Base-by-base conservation (phyloP, 2,329 filamentous ascomycete genomes). In the Emericellopsis cladophorae region DNA sequence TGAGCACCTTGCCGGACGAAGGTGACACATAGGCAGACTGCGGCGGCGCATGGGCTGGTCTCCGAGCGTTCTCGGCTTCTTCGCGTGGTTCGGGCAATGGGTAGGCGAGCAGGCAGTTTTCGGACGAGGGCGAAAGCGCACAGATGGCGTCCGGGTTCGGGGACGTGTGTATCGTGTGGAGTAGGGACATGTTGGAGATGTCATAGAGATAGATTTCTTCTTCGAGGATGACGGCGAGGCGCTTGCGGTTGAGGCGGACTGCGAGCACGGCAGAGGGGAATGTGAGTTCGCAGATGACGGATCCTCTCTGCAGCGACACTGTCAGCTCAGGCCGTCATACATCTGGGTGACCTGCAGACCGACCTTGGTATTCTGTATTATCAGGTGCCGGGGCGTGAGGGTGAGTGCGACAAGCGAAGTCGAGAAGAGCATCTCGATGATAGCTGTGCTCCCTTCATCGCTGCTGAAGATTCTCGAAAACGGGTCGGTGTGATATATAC, bases 141-240 rank as follows among this genome's bases (percentile, higher is more conserved):
- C 88, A 95, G 45, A 96, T 92, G 29, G 87, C 88, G 47, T 79
- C 80, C 1, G 89, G 86, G 54, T 98, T 98, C 7, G 92, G 86
- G 4, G 90, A 95, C 6, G 90, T 96, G 44, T 88, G 79, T 48
- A 96, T 94, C 6, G 87, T 94, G 60, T 88, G 84, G 33, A 96
- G 71, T 44, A 96, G 76, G 53, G 84, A 90, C 90, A 98, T 96
- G 57, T 95, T 96, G 62, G 89, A 88, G 49, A 98, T 96, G 60
- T 98, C 92, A 66, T 98, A 98, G 38, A 98, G 74, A 63, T 96
- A 98, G 46, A 96, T 94, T 58, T 95, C 84, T 52, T 95, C 88
- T 59, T 98, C 92, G 42, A 96, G 73, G 12, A 96, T 81, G 26
- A 98, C 89, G 11, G 92, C 87, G 22, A 98, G 74, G 31, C 92